phyloP scores from a whole-genome alignment of 1,139 yeast species.

The Pichia sp. region DNA sequence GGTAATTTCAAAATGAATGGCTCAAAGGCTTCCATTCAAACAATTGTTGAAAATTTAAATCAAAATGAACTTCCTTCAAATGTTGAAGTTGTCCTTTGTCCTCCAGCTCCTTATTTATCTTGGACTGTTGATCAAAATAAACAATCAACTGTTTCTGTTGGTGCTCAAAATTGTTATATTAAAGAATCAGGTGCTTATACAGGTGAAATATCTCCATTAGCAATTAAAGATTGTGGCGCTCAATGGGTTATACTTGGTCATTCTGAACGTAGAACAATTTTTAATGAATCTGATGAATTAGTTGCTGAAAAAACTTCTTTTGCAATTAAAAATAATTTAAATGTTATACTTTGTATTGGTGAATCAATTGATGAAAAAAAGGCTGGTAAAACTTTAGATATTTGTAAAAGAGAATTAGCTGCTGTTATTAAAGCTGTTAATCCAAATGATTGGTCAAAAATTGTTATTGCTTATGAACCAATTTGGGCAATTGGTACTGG shows the following conservation, averaged over 20 bases:
- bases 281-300: conserved; percentile 85
- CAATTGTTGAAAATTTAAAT: conserved; percentile 80
- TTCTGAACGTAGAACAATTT: conserved; percentile 95
- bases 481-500: conserved; percentile 99
- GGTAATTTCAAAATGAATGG: conserved; percentile 99
- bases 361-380: conserved; percentile 95
- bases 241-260: conserved; percentile 96
- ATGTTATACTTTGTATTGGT: conserved; percentile 94
- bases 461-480: conserved; percentile 98
- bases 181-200: conserved; percentile 96
- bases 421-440: conserved; percentile 78
- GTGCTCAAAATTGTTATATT: conserved; percentile 87
- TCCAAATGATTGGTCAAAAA: conserved; percentile 70
- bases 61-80: conserved; percentile 63
- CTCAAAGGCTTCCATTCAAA: conserved; percentile 74
- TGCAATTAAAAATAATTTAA: conserved; percentile 82
- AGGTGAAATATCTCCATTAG: conserved; percentile 89
- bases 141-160: conserved; percentile 67
- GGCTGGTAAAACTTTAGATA: conserved; percentile 76
- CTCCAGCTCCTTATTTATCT: conserved; percentile 88
- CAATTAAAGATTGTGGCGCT: conserved; percentile 87
- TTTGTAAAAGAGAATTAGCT: conserved; percentile 82
- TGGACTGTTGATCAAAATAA: conserved; percentile 65
- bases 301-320: conserved; percentile 92
- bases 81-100: conserved; percentile 89